These are phyloP conservation scores for Aspergillus clavatus DNA, from an alignment of 2,329 filamentous ascomycete species.

Conservation along the genomic window DNA sequence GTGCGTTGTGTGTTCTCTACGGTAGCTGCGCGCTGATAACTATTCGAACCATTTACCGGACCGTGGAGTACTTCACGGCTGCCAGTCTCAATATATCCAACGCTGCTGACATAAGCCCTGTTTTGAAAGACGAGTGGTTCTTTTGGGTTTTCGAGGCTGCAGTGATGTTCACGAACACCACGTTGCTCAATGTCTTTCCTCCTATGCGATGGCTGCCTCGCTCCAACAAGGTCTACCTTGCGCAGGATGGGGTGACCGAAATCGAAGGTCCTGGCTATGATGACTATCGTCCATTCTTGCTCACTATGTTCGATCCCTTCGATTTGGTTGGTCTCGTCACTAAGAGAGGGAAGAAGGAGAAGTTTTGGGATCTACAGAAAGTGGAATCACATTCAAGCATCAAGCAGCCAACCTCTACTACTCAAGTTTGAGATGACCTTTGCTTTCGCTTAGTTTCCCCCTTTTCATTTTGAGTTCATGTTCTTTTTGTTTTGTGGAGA, in stretches of 20 bases:
- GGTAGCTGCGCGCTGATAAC: conserved; percentile 43
- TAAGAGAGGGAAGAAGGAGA: conserved; percentile 33
- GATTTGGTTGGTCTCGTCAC: conserved; percentile 37
- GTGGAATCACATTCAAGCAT: background rate
- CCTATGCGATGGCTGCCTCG: conserved; percentile 48
- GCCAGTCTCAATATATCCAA: conserved; percentile 31
- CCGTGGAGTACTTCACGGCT: conserved; percentile 46
- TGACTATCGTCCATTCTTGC: conserved; percentile 43
- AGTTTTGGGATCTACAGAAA: conserved; percentile 34
- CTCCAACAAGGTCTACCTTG: conserved; percentile 49
- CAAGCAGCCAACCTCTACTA: background rate
- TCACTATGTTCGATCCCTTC: conserved; percentile 43
- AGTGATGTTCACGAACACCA: conserved; percentile 50
- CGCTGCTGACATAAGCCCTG: conserved; percentile 31
- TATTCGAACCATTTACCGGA: conserved; percentile 45
- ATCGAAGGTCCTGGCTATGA: conserved; percentile 47
- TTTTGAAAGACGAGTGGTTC: conserved; percentile 45
- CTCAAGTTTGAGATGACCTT: background rate
- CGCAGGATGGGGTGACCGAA: conserved; percentile 50
- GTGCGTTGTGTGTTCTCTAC: conserved; percentile 44
- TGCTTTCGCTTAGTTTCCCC: background rate
- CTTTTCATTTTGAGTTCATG: background rate
- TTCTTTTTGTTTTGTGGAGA: background rate
- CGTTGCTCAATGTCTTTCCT: conserved; percentile 49
- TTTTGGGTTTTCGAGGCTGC: conserved; percentile 53